A percentile compares a stretch with the other conserved stretches of the same genome.
phyloP scores from a whole-genome alignment of 1,284 basidiomycete species.

The Xerocomus amazonicus region DNA sequence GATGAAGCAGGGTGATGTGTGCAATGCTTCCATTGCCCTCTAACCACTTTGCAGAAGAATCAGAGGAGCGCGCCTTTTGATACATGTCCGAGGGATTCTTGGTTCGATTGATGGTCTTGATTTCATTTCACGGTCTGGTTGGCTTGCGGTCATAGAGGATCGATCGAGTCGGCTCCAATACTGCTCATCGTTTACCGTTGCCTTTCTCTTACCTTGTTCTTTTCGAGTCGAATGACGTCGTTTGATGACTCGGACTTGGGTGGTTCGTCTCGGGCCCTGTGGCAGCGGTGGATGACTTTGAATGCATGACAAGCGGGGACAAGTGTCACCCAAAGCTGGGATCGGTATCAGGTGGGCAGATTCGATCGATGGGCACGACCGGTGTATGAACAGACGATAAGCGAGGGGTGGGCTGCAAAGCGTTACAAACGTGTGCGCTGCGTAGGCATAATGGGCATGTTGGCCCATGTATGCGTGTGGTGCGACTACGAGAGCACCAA shows the following conservation, averaged over 20 bases:
- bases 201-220: neutral
- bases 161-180: neutral
- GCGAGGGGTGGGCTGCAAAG: neutral
- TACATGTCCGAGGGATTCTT: neutral
- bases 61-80: neutral
- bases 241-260: neutral
- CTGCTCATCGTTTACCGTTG: neutral
- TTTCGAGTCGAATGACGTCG: neutral
- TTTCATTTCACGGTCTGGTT: too few species aligned
- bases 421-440: neutral
- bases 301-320: too few species aligned
- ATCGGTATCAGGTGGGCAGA: neutral
- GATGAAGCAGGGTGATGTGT: neutral
- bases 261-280: neutral
- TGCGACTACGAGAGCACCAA: neutral
- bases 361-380: neutral
- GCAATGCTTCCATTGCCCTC: neutral
- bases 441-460: neutral
- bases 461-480: neutral
- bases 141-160: neutral
- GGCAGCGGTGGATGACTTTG: neutral
- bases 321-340: neutral
- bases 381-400: neutral
- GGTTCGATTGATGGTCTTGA: neutral
- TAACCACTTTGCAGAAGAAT: neutral